Evolutionary conservation across 345 rosid species (phyloP), one percentile per base, ranked within the genome.

Genomic region (Laguncularia racemosa): DNA sequence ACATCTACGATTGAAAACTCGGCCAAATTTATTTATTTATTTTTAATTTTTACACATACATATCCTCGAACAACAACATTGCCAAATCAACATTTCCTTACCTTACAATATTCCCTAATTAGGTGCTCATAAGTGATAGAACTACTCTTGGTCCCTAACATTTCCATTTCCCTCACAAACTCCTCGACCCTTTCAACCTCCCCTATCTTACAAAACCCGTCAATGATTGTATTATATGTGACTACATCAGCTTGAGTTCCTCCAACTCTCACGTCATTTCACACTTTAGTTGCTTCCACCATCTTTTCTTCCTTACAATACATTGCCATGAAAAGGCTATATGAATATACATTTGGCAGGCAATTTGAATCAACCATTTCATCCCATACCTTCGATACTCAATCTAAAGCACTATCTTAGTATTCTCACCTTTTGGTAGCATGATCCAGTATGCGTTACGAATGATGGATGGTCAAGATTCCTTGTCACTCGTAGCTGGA

Each of bases 151-250:
- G 81, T 45, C 21, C 85, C 81, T 56, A 66, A 64, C 68, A 66
- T 65, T 23, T 68, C 82, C 88, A 92, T 89, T 55, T 83, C 93
- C 49, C 67, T 52, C 8, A 73, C 62, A 23, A 86, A 64, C 59
- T 73, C 76, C 66, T 81, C 87, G 0, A 84, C 96, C 67, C 78
- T 86, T 44, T 43, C 59, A 44, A 79, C 60, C 56, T 81, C 81
- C 0, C 85, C 78, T 55, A 44, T 67, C 67, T 68, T 50, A 20
- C 93, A 89, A 49, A 76, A 73, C 19, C 85, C 93, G 21, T 78
- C 91, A 17, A 89, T 86, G 40, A 92, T 66, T 4, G 89, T 83
- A 54, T 88, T 86, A 61, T 81, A 86, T 65, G 84, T 80, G 44
- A 76, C 66, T n/a, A 74, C 60, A 72, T 88, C 87, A 53, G 67